Base-by-base conservation (phyloP, 148 eudicot genomes). In the Dianthus caryophyllus region DNA sequence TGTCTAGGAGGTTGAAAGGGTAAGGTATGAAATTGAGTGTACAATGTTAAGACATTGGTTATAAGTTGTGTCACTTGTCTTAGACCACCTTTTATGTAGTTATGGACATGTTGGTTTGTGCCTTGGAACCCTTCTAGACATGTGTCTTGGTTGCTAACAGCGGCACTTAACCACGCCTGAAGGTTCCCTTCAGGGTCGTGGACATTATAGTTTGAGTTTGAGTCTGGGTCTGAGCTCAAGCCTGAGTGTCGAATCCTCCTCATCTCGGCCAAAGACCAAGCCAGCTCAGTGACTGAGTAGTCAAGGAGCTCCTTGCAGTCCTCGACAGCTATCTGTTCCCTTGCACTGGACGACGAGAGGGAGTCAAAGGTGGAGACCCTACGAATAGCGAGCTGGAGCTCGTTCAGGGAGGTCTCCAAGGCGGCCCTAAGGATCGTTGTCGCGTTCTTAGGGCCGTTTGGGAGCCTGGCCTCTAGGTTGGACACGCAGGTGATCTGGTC, bases 81-180 rank as follows among this genome's bases (percentile, higher is more conserved):
- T 52, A 94, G 63, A 61, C 91, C 82, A 36, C 97, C 95, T 67
- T 73, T 79, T n/a, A 91, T 79, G 73, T 78, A 81, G 21, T 71
- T 81, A 62, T 82, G 84, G 12, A 83, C 72, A 10, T 70, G 80
- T 18, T 81, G 71, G 55, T 79, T 75, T 0, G 96, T 84, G 31
- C 96, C 98, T 65, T 94, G 88, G 38, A 94, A 90, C 46, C 98
- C 98, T 74, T 94, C 97, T 0, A 90, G 88, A 76, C 98, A 94
- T 0, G 98, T 94, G 73, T 94, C 97, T 66, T 94, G 98, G 77
- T 94, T 87, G 70, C 96, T 84, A 14, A 87, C 60, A 9, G 97
- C 98, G 0, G 96, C 98, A 67, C 98, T 94, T 10, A 94, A 77
- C 98, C 98, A 94, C 13, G 97, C 85, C 48, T 83, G 77, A 5